Base-by-base conservation (phyloP, 495 filamentous ascomycete genomes). In the Aspergillus ostianus region DNA sequence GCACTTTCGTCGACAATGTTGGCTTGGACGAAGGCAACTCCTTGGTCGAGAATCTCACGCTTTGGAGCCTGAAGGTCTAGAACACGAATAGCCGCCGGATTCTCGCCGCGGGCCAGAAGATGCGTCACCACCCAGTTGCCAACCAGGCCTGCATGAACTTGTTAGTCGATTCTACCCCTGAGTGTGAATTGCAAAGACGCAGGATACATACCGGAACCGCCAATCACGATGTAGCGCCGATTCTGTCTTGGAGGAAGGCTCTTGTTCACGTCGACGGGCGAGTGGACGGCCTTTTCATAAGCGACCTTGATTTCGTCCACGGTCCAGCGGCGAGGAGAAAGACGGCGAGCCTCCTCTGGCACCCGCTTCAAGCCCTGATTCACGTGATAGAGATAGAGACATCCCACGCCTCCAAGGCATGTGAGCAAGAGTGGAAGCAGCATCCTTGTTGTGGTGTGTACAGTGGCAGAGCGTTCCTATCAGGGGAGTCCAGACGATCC, bases 211-310 rank as follows among this genome's bases (percentile, higher is more conserved):
- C 83, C 82, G 9, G 80, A 76, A 47, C 84, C 84, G 53, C 84
- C 84, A 21, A 85, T 79, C 23, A 86, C 68, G 48, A 87, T 66
- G 70, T 87, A 87, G 15, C 82, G 78, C 12, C 84, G 74, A 13
- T 76, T 69, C 63, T 81, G 77, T 53, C 74, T 80, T 2, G 82
- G 81, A 8, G 83, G 84, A 7, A 85, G 66, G 27, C 72, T 73
- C 52, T 79, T 77, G 36, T 46, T 58, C 62, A 80, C 78, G 60
- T 84, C 76, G 46, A 83, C 68, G 0, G 82, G 82, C 0, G 65
- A 69, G 29, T 76, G 66, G 46, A 76, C 64, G 41, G 75, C 61
- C 48, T 78, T 75, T 53, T 81, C 64, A 60, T 82, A 85, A 4
- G 78, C 77, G 0, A 72, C 69, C 51, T 70, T 67, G 58, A 84